Conservation (phyloP, 768 basidiomycete genomes). For the Collybiopsis luxurians region DNA sequence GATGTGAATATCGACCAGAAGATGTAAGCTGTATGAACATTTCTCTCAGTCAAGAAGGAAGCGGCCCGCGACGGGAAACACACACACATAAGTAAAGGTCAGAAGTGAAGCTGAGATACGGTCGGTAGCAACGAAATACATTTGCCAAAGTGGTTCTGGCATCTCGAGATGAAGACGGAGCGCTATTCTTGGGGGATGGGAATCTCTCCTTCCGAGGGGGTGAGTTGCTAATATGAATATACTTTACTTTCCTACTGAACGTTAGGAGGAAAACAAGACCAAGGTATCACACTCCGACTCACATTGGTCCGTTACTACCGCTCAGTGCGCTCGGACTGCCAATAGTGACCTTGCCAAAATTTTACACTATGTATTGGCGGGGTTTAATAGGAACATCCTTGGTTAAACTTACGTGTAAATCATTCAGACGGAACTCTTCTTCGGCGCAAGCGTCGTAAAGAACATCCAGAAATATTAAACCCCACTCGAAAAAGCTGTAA, state of each 20-base stretch:
- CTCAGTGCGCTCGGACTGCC: background rate
- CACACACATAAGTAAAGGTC: constrained; percentile 57
- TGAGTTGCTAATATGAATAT: constrained; percentile 28
- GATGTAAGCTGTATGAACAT: constrained; percentile 55
- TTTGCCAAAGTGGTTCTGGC: background rate
- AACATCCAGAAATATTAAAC: constrained; percentile 70
- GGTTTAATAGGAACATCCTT: background rate
- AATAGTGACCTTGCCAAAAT: background rate
- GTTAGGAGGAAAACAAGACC: background rate
- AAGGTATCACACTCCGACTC: background rate
- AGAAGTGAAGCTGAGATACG: constrained; percentile 30
- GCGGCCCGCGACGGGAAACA: constrained; percentile 19
- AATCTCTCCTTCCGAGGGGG: background rate
- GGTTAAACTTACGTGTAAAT: constrained; percentile 7
- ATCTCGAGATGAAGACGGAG: background rate
- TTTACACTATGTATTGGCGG: constrained; percentile 1
- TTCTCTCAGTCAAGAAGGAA: background rate
- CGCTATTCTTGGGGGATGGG: background rate
- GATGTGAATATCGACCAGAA: constrained; percentile 85
- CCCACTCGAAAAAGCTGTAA: constrained; percentile 90
- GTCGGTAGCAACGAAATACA: background rate
- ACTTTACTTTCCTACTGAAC: constrained; percentile 34
- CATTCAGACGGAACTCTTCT: constrained; percentile 43
- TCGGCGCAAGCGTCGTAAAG: constrained; percentile 67
- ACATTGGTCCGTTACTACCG: background rate